These are phyloP conservation scores for Ustilago bromivora DNA, from an alignment of 1,284 basidiomycete species.

Conservation along the genomic window DNA sequence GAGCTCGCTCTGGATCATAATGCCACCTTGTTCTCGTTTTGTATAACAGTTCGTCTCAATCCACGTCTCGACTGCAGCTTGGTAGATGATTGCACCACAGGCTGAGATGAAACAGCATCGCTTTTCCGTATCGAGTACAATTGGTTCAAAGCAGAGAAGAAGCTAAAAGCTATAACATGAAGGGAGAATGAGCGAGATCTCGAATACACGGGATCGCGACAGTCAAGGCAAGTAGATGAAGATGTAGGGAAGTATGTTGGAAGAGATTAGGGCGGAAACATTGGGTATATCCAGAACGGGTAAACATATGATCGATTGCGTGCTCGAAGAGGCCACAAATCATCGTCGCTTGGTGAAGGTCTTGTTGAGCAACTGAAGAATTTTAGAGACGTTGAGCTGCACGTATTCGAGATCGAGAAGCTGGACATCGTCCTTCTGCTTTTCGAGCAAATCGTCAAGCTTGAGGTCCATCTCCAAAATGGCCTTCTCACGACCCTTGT, in stretches of 20 bases:
- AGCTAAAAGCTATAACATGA: not conserved
- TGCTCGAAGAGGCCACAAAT: not conserved
- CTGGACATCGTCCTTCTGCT: slow-evolving; percentile 99
- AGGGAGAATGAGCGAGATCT: not conserved
- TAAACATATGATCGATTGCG: slow-evolving; percentile 9
- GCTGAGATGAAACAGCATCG: not conserved
- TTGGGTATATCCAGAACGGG: slow-evolving; percentile 18
- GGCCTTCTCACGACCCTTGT: slow-evolving; percentile 98
- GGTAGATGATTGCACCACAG: not conserved
- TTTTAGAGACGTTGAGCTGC: slow-evolving; percentile 94
- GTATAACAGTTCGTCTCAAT: slow-evolving; percentile 1
- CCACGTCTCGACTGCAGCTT: not conserved
- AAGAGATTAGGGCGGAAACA: slow-evolving; percentile 6
- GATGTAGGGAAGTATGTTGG: no score
- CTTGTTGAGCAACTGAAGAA: slow-evolving; percentile 78
- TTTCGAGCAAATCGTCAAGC: slow-evolving; percentile 95
- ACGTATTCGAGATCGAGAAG: slow-evolving; percentile 96
- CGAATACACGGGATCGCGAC: not conserved
- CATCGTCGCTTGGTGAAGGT: slow-evolving; percentile 63
- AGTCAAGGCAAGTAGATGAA: not conserved
- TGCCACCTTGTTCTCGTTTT: not conserved
- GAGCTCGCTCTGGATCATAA: not conserved
- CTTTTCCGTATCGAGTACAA: not conserved
- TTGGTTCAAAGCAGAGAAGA: not conserved
- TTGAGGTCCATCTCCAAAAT: slow-evolving; percentile 99